A percentile compares a stretch with the other conserved stretches of the same genome.
phyloP scores from a whole-genome alignment of 2,329 filamentous ascomycete species.

The Alternaria sp. region DNA sequence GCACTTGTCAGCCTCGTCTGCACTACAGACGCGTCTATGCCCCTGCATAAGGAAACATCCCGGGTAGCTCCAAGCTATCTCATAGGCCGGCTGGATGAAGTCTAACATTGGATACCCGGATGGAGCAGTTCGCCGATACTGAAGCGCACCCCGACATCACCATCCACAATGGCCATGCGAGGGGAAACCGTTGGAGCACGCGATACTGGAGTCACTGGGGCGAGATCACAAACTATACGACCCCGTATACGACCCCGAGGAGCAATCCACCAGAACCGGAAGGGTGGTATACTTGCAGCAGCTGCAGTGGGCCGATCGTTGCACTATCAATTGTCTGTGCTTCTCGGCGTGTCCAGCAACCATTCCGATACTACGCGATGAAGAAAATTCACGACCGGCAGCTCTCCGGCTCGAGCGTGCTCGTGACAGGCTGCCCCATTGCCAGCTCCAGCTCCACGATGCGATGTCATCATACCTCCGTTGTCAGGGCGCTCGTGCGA shows the following conservation, averaged over 20 bases:
- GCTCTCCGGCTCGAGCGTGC: slow-evolving; percentile 13
- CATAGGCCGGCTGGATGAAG: neutral
- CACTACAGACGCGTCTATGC: slow-evolving; percentile 2
- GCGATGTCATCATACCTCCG: slow-evolving; percentile 31
- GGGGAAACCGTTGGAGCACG: neutral
- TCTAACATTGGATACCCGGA: neutral
- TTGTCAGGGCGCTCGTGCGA: slow-evolving; percentile 26
- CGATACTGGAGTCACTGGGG: neutral
- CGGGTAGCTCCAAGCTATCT: neutral
- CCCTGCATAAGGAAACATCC: neutral
- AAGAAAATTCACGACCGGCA: slow-evolving; percentile 18
- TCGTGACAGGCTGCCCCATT: slow-evolving; percentile 15
- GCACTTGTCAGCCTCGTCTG: slow-evolving; percentile 10
- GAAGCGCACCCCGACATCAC: neutral
- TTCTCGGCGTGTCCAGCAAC: slow-evolving; percentile 12
- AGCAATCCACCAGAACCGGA: neutral
- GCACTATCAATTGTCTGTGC: slow-evolving; percentile 16
- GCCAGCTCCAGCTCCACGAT: slow-evolving; percentile 12
- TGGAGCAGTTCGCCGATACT: neutral
- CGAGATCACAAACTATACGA: neutral
- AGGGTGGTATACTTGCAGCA: slow-evolving; percentile 5
- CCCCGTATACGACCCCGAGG: neutral
- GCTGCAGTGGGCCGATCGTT: slow-evolving; percentile 16
- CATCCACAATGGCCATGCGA: neutral
- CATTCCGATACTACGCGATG: slow-evolving; percentile 21